Percentiles rank a stretch among this genome's conserved stretches.
phyloP scores from a whole-genome alignment of 208 protist genomes.

The Herpetomonas tarakana region DNA sequence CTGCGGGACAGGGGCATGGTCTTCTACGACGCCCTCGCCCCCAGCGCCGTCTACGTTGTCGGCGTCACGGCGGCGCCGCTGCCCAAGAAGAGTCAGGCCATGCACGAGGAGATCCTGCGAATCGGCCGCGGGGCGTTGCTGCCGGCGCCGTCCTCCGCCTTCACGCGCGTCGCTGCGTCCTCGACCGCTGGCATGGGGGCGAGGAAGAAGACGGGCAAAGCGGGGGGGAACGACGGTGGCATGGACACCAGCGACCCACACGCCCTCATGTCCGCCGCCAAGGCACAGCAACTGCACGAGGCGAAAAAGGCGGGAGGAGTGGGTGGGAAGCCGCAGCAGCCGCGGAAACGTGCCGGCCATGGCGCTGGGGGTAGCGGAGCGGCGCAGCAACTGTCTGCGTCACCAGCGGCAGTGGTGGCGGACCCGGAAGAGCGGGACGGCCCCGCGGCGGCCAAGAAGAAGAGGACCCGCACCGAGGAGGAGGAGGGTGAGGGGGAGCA shows the following conservation, averaged over 20 bases:
- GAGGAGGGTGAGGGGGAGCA: too few relatives aligned
- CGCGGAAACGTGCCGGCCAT: too few relatives aligned
- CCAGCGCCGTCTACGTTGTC: conserved; percentile 44
- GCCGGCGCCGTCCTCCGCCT: conserved; percentile 25
- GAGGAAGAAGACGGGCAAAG: conserved; percentile 1
- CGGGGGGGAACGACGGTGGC: neutral
- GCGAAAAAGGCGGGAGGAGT: neutral
- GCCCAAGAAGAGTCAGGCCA: conserved; percentile 30
- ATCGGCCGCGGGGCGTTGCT: conserved; percentile 60
- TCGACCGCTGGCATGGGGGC: neutral
- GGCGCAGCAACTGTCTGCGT: too few relatives aligned
- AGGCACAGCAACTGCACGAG: conserved; percentile 15
- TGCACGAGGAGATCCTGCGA: conserved; percentile 67
- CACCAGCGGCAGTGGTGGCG: too few relatives aligned
- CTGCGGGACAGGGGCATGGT: conserved; percentile 81
- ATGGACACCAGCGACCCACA: neutral
- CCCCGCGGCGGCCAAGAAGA: too few relatives aligned
- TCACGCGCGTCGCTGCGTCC: conserved; percentile 2
- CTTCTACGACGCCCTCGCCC: conserved; percentile 79
- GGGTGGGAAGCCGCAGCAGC: neutral
- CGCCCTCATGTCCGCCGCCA: neutral
- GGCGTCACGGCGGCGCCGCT: conserved; percentile 33
- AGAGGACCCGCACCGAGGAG: too few relatives aligned
- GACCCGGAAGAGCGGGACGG: too few relatives aligned
- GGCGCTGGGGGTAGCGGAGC: too few relatives aligned